These are phyloP conservation scores for Fusarium chuoi DNA, from an alignment of 2,329 filamentous ascomycete species.

Conservation along the genomic window DNA sequence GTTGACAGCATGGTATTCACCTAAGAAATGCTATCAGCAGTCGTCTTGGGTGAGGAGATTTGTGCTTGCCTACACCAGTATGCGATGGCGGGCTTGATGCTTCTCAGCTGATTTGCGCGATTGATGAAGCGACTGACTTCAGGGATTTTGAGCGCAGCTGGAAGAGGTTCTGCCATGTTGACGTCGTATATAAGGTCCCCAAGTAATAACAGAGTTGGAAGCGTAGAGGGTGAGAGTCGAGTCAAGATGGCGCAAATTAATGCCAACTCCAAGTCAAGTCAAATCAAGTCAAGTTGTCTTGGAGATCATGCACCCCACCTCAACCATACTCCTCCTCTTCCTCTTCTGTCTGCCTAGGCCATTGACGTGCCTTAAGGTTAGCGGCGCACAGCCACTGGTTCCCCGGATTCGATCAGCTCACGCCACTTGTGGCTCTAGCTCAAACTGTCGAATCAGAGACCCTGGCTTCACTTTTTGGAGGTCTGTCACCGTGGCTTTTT, in stretches of 20 bases:
- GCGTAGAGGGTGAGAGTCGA: background rate
- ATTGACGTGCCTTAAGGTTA: constrained; percentile 28
- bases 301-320: constrained; percentile 31
- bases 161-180: constrained; percentile 71
- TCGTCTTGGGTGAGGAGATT: background rate
- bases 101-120: constrained; percentile 85
- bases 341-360: constrained; percentile 10
- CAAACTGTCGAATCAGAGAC: constrained; percentile 21
- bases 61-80: constrained; percentile 84
- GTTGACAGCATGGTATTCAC: constrained; percentile 92
- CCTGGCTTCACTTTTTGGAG: constrained; percentile 29
- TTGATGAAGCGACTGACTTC: constrained; percentile 87
- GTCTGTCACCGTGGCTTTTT: constrained; percentile 47
- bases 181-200: background rate
- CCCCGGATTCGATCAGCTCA: constrained; percentile 23
- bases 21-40: constrained; percentile 55
- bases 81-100: constrained; percentile 84
- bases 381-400: constrained; percentile 31
- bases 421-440: constrained; percentile 43
- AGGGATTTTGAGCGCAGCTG: constrained; percentile 72
- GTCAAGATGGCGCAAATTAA: constrained; percentile 29
- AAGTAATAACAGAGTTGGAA: background rate
- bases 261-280: constrained; percentile 2
- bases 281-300: constrained; percentile 4
- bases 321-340: constrained; percentile 9